A percentile compares a stretch with the other conserved stretches of the same genome.
Conservation (phyloP, 805 yeast genomes). For the Candida wancherniae region DNA sequence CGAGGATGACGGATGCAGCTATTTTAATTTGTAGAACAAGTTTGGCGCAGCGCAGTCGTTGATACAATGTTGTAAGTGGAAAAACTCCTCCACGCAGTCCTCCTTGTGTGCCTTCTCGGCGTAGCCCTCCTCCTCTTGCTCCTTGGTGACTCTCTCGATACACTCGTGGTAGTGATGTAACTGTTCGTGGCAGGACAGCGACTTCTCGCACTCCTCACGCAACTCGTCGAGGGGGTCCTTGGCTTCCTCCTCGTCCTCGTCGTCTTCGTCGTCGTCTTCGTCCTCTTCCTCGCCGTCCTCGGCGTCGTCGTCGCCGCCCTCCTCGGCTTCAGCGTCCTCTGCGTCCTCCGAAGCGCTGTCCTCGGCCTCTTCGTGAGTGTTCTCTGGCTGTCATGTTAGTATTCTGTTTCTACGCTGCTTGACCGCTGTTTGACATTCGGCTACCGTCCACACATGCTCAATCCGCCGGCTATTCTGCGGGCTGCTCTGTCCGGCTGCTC, state of each 20-base stretch:
- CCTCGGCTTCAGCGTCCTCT: conserved; percentile 32
- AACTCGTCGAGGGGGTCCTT: conserved; percentile 16
- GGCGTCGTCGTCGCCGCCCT: conserved; percentile 47
- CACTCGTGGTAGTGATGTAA: conserved; percentile 93
- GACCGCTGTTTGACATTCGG: no score
- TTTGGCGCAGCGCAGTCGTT: conserved; percentile 90
- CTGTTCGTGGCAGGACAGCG: conserved; percentile 63
- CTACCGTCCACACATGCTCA: no score
- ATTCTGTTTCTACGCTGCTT: background rate
- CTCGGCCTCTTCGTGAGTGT: conserved; percentile 10
- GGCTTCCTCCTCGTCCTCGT: conserved; percentile 17
- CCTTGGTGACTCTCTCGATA: conserved; percentile 89
- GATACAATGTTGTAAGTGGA: conserved; percentile 92
- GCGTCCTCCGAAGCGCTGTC: conserved; percentile 22
- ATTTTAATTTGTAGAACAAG: conserved; percentile 81
- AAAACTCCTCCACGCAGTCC: conserved; percentile 96
- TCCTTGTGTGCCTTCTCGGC: conserved; percentile 80
- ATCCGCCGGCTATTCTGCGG: no score
- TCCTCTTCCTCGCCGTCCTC: conserved; percentile 69
- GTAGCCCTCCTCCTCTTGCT: conserved; percentile 78
- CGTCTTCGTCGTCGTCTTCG: conserved; percentile 52
- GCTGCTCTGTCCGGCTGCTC: no score
- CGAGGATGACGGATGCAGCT: conserved; percentile 22
- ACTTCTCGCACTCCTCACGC: conserved; percentile 59
- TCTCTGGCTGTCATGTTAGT: conserved; percentile 11